Percentiles rank a stretch among this genome's conserved stretches.
Evolutionary conservation across 257 asterid genomes (phyloP).

Genomic region (Lantana camara): DNA sequence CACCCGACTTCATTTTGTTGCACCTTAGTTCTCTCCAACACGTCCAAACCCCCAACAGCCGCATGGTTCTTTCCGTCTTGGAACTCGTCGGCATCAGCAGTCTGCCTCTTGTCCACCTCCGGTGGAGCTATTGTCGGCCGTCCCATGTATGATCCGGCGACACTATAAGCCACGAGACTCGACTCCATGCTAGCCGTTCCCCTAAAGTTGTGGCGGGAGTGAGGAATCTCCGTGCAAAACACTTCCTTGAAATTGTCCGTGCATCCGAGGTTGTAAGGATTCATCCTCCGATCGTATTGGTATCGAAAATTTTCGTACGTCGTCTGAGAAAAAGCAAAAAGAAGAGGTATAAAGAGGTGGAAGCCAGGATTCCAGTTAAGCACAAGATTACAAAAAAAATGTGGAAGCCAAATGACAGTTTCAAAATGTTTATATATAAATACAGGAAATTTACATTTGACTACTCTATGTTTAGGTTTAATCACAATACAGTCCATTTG

Average conservation of each 20-base stretch:
- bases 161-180: background rate
- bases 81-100: constrained; percentile 30
- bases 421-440: no score
- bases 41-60: constrained; percentile 22
- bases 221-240: constrained; percentile 39
- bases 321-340: constrained; percentile 39
- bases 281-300: constrained; percentile 53
- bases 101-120: constrained; percentile 39
- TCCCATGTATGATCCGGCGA: constrained; percentile 24
- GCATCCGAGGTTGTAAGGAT: constrained; percentile 49
- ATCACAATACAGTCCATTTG: no score
- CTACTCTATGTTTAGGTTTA: no score
- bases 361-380: no score
- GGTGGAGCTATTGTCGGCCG: constrained; percentile 22
- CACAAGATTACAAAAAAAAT: background rate
- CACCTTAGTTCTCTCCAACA: constrained; percentile 43
- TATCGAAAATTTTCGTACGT: constrained; percentile 70
- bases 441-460: no score
- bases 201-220: constrained; percentile 42
- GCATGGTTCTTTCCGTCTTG: constrained; percentile 34
- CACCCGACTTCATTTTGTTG: constrained; percentile 29
- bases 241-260: constrained; percentile 41
- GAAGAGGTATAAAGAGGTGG: no score
- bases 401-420: background rate
- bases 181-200: constrained; percentile 21